Evolutionary conservation across 352 stramenopile genomes (phyloP), one percentile per base, ranked within the genome.

Genomic region (Phytopythium ostracodes): DNA sequence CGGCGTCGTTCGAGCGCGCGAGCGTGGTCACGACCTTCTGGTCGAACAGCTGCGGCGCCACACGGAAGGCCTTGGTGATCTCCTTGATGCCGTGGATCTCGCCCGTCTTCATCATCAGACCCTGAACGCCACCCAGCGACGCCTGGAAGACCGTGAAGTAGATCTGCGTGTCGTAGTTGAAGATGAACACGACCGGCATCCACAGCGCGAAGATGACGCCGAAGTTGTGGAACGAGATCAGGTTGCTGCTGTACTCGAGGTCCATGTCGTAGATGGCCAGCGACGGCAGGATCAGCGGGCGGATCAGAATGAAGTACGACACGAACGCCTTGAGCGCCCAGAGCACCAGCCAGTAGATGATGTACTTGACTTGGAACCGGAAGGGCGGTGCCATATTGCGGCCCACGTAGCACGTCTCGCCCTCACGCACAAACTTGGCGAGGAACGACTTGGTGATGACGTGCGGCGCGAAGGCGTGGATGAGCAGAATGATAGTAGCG

Each of bases 101-200:
- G 52, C 81, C 81, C 1, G 79, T 91, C 60, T 89, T 87, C 81
- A 89, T 91, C 29, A 80, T 63, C 0, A 86, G 60, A 62, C 81
- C 81, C 60, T 86, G 67, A 9, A 81, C 63, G 3, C 62, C 71
- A 61, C 81, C 81, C 40, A 85, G 69, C 5, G 79, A 56, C 42
- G 79, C 79, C 55, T 91, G 81, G 63, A 91, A 88, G 15, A 85
- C 66, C 2, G 81, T 89, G 55, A 91, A 91, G 65, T 89, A 91
- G 53, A 91, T 91, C 59, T 91, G 81, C 20, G 81, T 89, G 60
- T 91, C 81, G 66, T 91, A 91, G 63, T 85, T 89, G 64, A 89
- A 91, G 46, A 91, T 83, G 53, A 88, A 89, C 24, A 89, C 70
- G 20, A 88, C 77, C 0, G 81, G 81, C 64, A 83, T 55, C 81